Evolutionary conservation across 139 green algal genomes (phyloP).

Genomic region (Chlamydomonas urium): DNA sequence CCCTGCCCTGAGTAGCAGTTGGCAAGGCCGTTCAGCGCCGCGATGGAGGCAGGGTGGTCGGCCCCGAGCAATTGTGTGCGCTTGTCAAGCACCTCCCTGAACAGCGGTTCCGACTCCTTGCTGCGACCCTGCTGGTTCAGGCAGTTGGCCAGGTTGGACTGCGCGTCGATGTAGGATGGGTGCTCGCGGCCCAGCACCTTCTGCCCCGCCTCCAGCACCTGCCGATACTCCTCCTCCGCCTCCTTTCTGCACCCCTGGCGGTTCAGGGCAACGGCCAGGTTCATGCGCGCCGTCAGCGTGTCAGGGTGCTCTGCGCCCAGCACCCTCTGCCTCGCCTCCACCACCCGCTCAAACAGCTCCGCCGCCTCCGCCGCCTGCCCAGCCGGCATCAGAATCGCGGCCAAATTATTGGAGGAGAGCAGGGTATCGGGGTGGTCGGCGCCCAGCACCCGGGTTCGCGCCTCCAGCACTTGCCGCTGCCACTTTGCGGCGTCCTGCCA

Average conservation of each 20-base stretch:
- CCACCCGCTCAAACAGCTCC: not conserved
- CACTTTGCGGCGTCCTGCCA: constrained; percentile 1
- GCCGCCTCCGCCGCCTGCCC: not conserved
- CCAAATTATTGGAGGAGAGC: constrained; percentile 12
- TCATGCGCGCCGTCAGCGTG: constrained; percentile 1
- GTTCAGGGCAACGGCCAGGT: not conserved
- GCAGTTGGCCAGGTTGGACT: constrained; percentile 27
- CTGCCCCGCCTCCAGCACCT: not conserved
- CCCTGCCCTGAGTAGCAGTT: not conserved
- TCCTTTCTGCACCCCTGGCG: not conserved
- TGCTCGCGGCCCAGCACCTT: constrained; percentile 17
- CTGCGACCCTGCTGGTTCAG: constrained; percentile 19
- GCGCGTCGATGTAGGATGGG: constrained; percentile 7
- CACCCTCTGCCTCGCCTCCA: constrained; percentile 1
- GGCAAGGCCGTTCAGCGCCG: constrained; percentile 3
- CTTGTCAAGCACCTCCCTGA: constrained; percentile 18
- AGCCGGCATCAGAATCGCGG: not conserved
- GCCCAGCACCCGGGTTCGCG: constrained; percentile 12
- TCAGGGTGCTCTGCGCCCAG: constrained; percentile 1
- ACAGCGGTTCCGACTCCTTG: constrained; percentile 21
- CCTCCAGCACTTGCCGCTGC: constrained; percentile 13
- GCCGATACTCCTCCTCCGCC: constrained; percentile 12
- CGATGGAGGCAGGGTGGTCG: not conserved
- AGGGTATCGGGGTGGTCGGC: constrained; percentile 16
- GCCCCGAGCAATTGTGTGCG: constrained; percentile 7